Evolutionary conservation across 176 grass and related monocot species (phyloP), one percentile per base, ranked within the genome.

Genomic region (Otatea glauca): DNA sequence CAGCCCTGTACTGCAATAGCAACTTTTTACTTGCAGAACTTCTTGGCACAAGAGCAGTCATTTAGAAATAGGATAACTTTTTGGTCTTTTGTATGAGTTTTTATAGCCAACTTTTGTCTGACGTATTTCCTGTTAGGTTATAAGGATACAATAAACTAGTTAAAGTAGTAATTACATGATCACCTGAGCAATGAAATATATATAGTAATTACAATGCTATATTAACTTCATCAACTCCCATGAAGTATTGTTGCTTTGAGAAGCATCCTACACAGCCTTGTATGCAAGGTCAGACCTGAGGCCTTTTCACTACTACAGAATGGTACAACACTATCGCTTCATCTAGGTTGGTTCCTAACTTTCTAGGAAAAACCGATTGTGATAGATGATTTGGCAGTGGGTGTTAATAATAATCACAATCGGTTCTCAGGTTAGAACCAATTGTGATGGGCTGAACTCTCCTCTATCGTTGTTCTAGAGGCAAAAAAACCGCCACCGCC

Each of bases 221-320:
- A 72, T 67, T 83, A 98, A 91, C 91, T 98, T 98, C 95, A 98
- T 98, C 17, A 80, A 76, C 70, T 95, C 96, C 96, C 93, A 98
- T 41, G 96, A 98, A 51, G 96, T 92, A 82, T 98, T 98, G 88
- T 95, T 98, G 79, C 91, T 95, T 69, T 92, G 92, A 42, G 96
- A 98, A 27, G 96, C 86, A 79, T 98, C 96, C 58, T 95, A 84
- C 6, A 98, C 96, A 68, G 91, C 93, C 63, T 86, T 95, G 70
- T 98, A 98, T 69, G 96, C 91, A 21, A 85, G 93, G 12, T 92
- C 92, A 2, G 93, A 98, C 34, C 2, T 34, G 34, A 2, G 34
- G 34, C 34, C 34, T 34, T 34, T 34, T 34, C 1, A 1, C 2
- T 34, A 34, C 34, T 34, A 34, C 34, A n/a, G n/a, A n/a, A n/a